Conservation (phyloP, 768 basidiomycete species). For the Leccinellum luteum region DNA sequence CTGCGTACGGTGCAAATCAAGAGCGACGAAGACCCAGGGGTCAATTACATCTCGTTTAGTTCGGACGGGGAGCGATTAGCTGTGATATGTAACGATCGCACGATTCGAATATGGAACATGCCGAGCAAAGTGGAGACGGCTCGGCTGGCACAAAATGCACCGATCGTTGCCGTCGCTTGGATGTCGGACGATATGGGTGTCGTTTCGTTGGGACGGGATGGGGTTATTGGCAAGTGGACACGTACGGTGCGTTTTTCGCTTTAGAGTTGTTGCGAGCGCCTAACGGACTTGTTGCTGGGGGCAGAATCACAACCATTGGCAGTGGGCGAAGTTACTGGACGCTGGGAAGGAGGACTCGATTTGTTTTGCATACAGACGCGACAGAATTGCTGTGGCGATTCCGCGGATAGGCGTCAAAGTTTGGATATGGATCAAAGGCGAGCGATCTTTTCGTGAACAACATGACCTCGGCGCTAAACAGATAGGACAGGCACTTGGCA, state of each 20-base stretch:
- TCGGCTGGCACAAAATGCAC: constrained; percentile 50
- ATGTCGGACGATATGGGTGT: constrained; percentile 56
- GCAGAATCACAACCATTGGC: constrained; percentile 52
- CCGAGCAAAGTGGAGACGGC: constrained; percentile 48
- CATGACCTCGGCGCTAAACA: constrained; percentile 1
- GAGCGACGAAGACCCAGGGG: constrained; percentile 46
- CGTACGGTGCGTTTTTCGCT: constrained; percentile 40
- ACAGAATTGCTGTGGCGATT: constrained; percentile 61
- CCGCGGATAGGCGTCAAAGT: constrained; percentile 59
- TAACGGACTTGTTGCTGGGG: background rate
- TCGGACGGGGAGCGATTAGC: constrained; percentile 56
- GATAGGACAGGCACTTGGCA: constrained; percentile 54
- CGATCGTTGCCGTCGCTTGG: constrained; percentile 53
- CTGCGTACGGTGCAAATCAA: constrained; percentile 38
- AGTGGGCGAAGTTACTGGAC: constrained; percentile 54
- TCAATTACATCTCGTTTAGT: constrained; percentile 50
- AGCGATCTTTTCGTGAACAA: background rate
- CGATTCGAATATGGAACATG: constrained; percentile 64
- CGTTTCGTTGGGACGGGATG: constrained; percentile 55
- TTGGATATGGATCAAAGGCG: constrained; percentile 63
- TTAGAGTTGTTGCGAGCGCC: background rate
- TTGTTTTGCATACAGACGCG: constrained; percentile 54
- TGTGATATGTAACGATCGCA: constrained; percentile 57
- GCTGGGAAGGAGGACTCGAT: constrained; percentile 45
- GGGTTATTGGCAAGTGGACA: constrained; percentile 59